These are phyloP conservation scores for Aspergillus sp. DNA, from an alignment of 2,329 filamentous ascomycete species.

Conservation along the genomic window DNA sequence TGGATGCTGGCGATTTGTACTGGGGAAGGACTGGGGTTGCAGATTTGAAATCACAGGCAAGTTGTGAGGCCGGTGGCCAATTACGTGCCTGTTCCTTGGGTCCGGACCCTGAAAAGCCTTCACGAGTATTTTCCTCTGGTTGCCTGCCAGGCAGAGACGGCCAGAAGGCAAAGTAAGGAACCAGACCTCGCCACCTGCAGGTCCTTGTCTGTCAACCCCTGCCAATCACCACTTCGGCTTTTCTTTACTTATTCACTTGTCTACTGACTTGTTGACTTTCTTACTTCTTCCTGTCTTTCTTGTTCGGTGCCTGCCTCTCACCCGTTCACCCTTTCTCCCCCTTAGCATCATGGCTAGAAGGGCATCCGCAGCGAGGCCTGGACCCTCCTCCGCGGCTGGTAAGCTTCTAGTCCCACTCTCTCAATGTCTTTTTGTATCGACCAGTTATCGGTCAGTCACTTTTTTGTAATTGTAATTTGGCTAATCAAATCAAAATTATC, in stretches of 20 bases:
- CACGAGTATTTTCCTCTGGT: neutral
- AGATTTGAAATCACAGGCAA: too few species aligned
- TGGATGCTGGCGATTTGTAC: too few species aligned
- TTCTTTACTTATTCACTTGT: neutral
- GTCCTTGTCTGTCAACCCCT: neutral
- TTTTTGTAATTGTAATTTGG: neutral
- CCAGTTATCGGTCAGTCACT: too few species aligned
- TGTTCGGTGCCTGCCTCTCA: too few species aligned
- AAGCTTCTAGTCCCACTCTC: neutral
- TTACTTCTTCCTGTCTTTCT: neutral
- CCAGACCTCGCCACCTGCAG: conserved; percentile 4
- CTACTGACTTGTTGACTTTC: neutral
- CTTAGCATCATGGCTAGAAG: conserved; percentile 12
- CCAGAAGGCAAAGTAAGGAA: neutral
- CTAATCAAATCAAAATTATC: neutral
- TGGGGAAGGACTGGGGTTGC: too few species aligned
- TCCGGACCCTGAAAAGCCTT: conserved; percentile 8
- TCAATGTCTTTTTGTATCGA: too few species aligned
- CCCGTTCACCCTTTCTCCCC: too few species aligned
- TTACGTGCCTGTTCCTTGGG: neutral
- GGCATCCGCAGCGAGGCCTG: conserved; percentile 6
- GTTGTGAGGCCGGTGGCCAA: too few species aligned
- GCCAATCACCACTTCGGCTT: neutral
- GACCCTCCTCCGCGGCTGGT: conserved; percentile 3
- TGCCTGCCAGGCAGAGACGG: neutral